Evolutionary conservation across 179 eudicot species (phyloP).

Genomic region (Spergularia azorica): DNA sequence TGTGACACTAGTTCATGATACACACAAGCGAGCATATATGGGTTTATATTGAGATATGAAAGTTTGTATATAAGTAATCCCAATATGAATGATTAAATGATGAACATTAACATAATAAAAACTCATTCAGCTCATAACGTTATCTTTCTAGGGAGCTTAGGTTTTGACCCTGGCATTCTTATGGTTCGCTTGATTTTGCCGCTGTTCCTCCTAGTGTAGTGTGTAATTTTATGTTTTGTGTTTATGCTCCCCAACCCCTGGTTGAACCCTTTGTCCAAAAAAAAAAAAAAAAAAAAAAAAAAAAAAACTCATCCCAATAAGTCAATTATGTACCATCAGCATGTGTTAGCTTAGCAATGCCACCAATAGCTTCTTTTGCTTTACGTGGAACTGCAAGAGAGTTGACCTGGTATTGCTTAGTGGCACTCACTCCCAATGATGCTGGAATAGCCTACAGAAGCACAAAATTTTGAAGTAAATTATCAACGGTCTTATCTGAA

Average conservation of each 20-base stretch:
- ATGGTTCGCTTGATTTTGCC: too few relatives aligned
- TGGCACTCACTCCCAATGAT: constrained; percentile 85
- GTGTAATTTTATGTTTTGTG: too few relatives aligned
- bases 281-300: background rate
- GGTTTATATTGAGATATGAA: background rate
- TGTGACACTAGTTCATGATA: background rate
- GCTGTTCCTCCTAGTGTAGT: too few relatives aligned
- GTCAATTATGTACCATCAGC: constrained; percentile 64
- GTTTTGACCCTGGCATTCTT: too few relatives aligned
- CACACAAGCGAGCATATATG: background rate
- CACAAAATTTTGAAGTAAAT: constrained; percentile 3
- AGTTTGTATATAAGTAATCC: background rate
- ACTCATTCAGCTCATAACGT: too few relatives aligned
- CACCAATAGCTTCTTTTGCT: constrained; percentile 99
- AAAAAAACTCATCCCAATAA: background rate
- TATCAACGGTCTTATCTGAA: background rate
- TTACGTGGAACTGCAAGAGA: constrained; percentile 98
- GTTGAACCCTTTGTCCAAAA: too few relatives aligned
- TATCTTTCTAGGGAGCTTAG: too few relatives aligned
- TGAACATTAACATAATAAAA: too few relatives aligned
- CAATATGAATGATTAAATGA: background rate
- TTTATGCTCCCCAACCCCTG: too few relatives aligned
- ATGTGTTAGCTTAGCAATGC: constrained; percentile 94
- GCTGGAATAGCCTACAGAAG: constrained; percentile 81
- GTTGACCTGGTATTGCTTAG: constrained; percentile 82